Evolutionary conservation across 1,284 basidiomycete species (phyloP).

Genomic region (Tremellales sp.): DNA sequence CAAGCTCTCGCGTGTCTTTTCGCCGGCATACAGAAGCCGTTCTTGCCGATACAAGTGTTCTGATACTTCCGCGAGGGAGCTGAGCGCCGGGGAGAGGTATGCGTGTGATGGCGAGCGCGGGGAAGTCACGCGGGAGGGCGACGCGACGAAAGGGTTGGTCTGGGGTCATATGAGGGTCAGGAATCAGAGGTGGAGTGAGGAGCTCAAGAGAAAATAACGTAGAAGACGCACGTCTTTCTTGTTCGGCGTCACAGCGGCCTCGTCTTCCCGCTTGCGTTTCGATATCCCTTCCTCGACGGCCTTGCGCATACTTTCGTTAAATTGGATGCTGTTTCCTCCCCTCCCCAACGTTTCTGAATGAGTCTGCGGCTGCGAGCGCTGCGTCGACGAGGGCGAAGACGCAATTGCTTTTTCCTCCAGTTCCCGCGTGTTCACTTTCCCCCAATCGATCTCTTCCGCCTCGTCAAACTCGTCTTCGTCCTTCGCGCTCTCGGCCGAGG

Average conservation of each 20-base stretch:
- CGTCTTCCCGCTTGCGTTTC: constrained; percentile 23
- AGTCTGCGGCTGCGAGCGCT: constrained; percentile 9
- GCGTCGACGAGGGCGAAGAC: constrained; percentile 22
- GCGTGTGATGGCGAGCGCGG: constrained; percentile 21
- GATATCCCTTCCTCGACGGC: constrained; percentile 11
- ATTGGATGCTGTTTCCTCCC: background rate
- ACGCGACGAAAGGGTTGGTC: constrained; percentile 27
- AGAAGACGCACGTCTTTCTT: constrained; percentile 6
- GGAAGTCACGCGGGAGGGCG: constrained; percentile 6
- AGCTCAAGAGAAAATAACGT: background rate
- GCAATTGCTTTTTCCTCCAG: constrained; percentile 36
- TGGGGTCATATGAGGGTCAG: constrained; percentile 3
- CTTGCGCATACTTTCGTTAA: constrained; percentile 17
- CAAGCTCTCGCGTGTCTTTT: constrained; percentile 39
- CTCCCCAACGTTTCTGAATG: background rate
- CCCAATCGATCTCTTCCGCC: constrained; percentile 34
- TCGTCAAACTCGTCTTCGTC: constrained; percentile 18
- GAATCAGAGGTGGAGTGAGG: background rate
- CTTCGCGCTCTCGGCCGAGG: background rate
- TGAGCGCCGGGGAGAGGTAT: constrained; percentile 24
- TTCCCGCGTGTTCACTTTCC: constrained; percentile 31
- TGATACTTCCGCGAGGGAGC: constrained; percentile 25
- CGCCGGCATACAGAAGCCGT: constrained; percentile 32
- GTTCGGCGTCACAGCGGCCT: background rate
- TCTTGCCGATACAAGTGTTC: constrained; percentile 41